Evolutionary conservation across 768 basidiomycete species (phyloP), one percentile per base, ranked within the genome.

Genomic region (Phanerodontia chrysosporium): DNA sequence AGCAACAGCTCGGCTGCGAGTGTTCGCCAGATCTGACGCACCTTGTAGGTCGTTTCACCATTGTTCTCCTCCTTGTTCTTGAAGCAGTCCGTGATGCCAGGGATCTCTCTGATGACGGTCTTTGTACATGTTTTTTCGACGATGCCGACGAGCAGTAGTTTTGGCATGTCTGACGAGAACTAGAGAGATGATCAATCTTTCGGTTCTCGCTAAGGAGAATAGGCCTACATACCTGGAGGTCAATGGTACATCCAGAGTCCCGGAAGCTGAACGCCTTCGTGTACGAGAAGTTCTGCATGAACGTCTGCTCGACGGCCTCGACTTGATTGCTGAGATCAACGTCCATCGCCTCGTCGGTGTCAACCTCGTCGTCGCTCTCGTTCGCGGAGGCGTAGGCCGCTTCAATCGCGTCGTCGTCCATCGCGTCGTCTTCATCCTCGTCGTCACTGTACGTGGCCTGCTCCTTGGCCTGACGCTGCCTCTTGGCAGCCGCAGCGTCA

Each of bases 121-220:
- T 83, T 84, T 46, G 86, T 79, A 72, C 95, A 98, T 12, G 87
- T 84, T 55, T 87, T 81, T 71, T 98, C 97, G 58, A 98, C 81
- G 61, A 99, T 85, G 49, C 95, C 96, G 49, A 98, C 93, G 45
- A 99, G 81, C 22, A 99, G 79, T 32, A 99, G 80, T 73, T 98
- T 98, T 12, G 95, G 95, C 70, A 94, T 87, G 66, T 91, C 85
- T 45, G 89, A 83, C 12, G 82, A 77, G 76, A 98, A 95, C 94
- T 98, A 52, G 21, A 42, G 30, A 58, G 3, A 45, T 45, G 28
- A 10, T 44, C 49, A 49, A 28, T 35, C 42, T 6, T 54, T 22
- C 18, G 55, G 35, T 32, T 29, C 49, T 27, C 18, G 55, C 32
- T 30, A 36, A 57, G n/a, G 22, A 30, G 13, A 22, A 55, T 22